Conservation (phyloP, 1,284 basidiomycete genomes). For the Heliocybe sulcata region DNA sequence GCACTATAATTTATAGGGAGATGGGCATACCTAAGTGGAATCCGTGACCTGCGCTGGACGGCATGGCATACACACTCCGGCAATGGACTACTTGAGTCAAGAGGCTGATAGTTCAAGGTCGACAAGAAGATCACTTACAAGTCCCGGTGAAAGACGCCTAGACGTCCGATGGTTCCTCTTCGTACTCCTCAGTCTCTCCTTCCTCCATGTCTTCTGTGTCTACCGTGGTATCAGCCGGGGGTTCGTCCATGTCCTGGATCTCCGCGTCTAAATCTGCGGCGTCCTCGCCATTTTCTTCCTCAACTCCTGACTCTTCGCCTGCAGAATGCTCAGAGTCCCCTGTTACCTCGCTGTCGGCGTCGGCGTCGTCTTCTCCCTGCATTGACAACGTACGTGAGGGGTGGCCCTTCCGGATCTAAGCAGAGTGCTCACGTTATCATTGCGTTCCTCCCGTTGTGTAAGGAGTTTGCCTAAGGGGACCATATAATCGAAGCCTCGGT, state of each 20-base stretch:
- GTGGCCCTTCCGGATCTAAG: neutral
- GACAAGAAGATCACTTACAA: neutral
- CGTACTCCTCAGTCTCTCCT: slow-evolving; percentile 29
- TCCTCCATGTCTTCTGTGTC: slow-evolving; percentile 32
- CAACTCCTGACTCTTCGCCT: slow-evolving; percentile 12
- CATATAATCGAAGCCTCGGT: slow-evolving; percentile 59
- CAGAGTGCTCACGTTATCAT: slow-evolving; percentile 48
- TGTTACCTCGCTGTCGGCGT: slow-evolving; percentile 14
- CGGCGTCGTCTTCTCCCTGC: slow-evolving; percentile 27
- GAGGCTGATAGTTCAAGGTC: neutral
- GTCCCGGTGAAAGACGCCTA: neutral
- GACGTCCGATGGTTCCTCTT: slow-evolving; percentile 9
- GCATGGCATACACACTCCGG: neutral
- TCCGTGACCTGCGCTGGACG: neutral
- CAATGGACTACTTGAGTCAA: neutral
- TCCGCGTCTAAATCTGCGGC: slow-evolving; percentile 57
- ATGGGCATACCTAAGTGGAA: neutral
- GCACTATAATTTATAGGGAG: neutral
- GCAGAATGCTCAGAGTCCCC: neutral
- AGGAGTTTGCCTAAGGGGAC: slow-evolving; percentile 66
- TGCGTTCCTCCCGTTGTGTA: slow-evolving; percentile 76
- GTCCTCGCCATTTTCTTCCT: slow-evolving; percentile 24
- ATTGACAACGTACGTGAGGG: slow-evolving; percentile 15
- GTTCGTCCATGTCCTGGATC: slow-evolving; percentile 69
- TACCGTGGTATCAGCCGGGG: slow-evolving; percentile 26